Evolutionary conservation across 176 grass and related monocot species (phyloP).

Genomic region (Phoenix roebelenii): DNA sequence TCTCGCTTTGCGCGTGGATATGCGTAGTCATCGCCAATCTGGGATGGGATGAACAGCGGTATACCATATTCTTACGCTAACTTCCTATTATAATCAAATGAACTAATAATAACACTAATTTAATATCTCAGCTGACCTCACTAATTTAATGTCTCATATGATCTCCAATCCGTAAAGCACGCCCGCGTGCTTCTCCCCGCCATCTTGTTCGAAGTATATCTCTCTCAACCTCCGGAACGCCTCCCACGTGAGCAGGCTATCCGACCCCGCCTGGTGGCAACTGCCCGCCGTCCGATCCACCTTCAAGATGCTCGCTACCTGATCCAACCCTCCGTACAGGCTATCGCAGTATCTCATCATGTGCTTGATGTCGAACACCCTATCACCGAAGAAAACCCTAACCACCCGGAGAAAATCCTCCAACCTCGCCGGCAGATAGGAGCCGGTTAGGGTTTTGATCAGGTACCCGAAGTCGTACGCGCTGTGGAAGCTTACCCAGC

Average conservation of each 20-base stretch:
- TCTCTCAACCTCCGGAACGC: too few relatives aligned
- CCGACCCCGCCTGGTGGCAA: constrained; percentile 13
- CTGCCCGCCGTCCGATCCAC: constrained; percentile 6
- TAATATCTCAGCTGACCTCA: too few relatives aligned
- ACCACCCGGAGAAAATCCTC: not conserved
- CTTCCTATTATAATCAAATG: too few relatives aligned
- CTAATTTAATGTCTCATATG: too few relatives aligned
- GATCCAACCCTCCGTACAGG: constrained; percentile 9
- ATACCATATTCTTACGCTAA: too few relatives aligned
- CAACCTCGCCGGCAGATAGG: not conserved
- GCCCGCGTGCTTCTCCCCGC: too few relatives aligned
- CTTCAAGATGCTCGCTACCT: not conserved
- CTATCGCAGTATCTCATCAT: constrained; percentile 3
- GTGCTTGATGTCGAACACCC: constrained; percentile 17
- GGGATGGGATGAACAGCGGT: too few relatives aligned
- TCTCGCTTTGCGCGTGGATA: too few relatives aligned
- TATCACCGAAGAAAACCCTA: not conserved
- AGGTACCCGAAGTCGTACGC: constrained; percentile 10
- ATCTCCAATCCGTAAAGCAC: too few relatives aligned
- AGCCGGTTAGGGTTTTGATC: constrained; percentile 3
- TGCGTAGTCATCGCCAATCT: too few relatives aligned
- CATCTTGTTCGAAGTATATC: too few relatives aligned
- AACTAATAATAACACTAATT: too few relatives aligned
- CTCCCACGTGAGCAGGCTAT: not conserved
- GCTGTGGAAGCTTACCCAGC: constrained; percentile 16